Conservation (phyloP, 495 filamentous ascomycete genomes). For the Aspergillus panamensis region DNA sequence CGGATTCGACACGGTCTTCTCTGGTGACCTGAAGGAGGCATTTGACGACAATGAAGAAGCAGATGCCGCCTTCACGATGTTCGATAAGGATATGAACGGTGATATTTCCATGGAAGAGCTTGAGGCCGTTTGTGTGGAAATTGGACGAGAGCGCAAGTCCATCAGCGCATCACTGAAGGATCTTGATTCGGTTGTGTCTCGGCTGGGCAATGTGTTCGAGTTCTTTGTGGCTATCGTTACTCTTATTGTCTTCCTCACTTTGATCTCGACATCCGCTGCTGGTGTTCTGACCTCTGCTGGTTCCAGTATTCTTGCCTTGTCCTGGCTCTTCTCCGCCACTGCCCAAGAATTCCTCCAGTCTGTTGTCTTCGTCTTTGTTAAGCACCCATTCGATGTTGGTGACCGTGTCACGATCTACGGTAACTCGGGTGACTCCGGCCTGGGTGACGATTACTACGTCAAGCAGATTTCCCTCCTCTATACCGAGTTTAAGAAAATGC, state of each 20-base stretch:
- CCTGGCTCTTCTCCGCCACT: constrained; percentile 88
- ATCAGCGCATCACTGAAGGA: constrained; percentile 94
- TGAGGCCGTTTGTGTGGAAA: constrained; percentile 89
- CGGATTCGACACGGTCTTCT: constrained; percentile 68
- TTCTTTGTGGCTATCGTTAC: constrained; percentile 78
- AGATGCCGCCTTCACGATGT: constrained; percentile 87
- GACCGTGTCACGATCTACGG: constrained; percentile 91
- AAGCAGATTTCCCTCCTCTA: constrained; percentile 93
- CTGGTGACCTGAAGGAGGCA: constrained; percentile 72
- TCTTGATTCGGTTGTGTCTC: constrained; percentile 89
- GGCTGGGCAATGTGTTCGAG: constrained; percentile 82
- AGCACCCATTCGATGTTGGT: constrained; percentile 96
- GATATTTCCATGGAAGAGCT: constrained; percentile 96
- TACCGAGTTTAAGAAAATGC: constrained; percentile 98
- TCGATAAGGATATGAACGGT: constrained; percentile 95
- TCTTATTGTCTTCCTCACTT: constrained; percentile 78
- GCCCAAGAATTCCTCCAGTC: constrained; percentile 93
- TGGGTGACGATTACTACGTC: constrained; percentile 92
- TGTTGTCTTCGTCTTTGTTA: constrained; percentile 93
- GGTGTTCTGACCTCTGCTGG: constrained; percentile 82
- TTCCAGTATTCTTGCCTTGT: constrained; percentile 79
- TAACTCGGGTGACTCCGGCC: constrained; percentile 71
- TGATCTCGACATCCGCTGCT: constrained; percentile 86
- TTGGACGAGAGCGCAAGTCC: constrained; percentile 90
- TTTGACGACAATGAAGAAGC: constrained; percentile 86